Evolutionary conservation across 2,329 filamentous ascomycete genomes (phyloP).

Genomic region (Calonectria hongkongensis): DNA sequence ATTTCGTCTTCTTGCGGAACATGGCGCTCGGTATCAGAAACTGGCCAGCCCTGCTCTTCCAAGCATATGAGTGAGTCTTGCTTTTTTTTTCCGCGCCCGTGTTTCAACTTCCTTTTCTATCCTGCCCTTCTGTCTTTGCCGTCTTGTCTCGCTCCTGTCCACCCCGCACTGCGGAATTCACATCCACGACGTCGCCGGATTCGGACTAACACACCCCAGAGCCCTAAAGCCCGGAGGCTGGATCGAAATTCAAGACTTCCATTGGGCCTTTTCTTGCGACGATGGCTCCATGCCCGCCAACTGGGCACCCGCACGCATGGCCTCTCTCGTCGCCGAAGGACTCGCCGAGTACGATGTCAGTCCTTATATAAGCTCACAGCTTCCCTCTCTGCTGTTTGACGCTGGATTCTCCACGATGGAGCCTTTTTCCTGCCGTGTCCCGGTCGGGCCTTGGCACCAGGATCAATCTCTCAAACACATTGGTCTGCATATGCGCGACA

Average conservation of each 20-base stretch:
- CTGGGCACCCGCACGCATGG: conserved; percentile 51
- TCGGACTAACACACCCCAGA: conserved; percentile 29
- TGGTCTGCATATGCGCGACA: conserved; percentile 41
- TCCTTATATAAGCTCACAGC: conserved; percentile 44
- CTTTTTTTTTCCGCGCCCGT: neutral
- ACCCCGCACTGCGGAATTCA: conserved; percentile 15
- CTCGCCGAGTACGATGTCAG: conserved; percentile 54
- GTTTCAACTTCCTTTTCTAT: neutral
- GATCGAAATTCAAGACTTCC: conserved; percentile 63
- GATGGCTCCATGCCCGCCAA: conserved; percentile 51
- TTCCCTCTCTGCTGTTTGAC: neutral
- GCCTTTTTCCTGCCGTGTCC: neutral
- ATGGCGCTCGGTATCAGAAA: conserved; percentile 58
- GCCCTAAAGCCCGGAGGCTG: conserved; percentile 65
- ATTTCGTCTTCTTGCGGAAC: conserved; percentile 55
- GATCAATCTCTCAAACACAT: neutral
- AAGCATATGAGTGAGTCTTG: conserved; percentile 39
- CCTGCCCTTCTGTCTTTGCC: neutral
- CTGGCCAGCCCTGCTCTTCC: conserved; percentile 36
- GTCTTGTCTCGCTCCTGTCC: neutral
- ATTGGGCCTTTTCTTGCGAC: conserved; percentile 47
- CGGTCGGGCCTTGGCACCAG: conserved; percentile 18
- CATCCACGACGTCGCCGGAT: conserved; percentile 2
- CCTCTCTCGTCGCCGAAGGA: conserved; percentile 50
- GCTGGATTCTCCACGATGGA: conserved; percentile 9